Evolutionary conservation across 768 basidiomycete species (phyloP).

Genomic region (Kwoniella botswanensis): DNA sequence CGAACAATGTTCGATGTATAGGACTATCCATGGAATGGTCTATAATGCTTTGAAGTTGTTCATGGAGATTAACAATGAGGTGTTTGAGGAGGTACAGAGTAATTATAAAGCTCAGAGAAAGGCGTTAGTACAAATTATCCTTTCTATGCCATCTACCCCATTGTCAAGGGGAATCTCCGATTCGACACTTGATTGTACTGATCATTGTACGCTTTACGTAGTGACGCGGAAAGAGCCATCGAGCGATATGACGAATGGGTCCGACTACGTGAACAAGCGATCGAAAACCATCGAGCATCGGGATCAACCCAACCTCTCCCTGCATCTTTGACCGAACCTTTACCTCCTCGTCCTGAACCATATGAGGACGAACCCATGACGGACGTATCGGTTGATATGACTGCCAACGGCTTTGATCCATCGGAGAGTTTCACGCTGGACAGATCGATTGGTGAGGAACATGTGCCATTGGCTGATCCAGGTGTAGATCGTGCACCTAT

Average conservation of each 20-base stretch:
- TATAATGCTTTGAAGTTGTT: constrained; percentile 97
- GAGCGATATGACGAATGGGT: constrained; percentile 89
- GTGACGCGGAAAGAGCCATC: constrained; percentile 85
- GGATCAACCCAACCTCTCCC: constrained; percentile 63
- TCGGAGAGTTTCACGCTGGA: constrained; percentile 56
- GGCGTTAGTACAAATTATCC: constrained; percentile 66
- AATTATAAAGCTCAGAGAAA: constrained; percentile 87
- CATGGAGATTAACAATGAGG: constrained; percentile 97
- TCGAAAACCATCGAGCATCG: constrained; percentile 61
- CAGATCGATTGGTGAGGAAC: constrained; percentile 70
- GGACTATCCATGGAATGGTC: constrained; percentile 98
- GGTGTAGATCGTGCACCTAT: constrained; percentile 59
- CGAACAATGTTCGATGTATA: constrained; percentile 53
- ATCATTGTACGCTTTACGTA: constrained; percentile 52
- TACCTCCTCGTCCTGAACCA: constrained; percentile 76
- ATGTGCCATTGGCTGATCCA: constrained; percentile 91
- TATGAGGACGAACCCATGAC: constrained; percentile 84
- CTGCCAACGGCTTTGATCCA: constrained; percentile 54
- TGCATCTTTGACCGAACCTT: constrained; percentile 69
- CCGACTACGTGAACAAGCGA: constrained; percentile 75
- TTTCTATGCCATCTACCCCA: background rate
- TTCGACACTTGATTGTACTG: too few species aligned
- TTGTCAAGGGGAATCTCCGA: too few species aligned
- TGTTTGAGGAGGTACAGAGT: constrained; percentile 91
- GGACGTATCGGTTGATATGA: constrained; percentile 84